Base-by-base conservation (phyloP, 2,329 filamentous ascomycete genomes). In the Thelonectria discophora region DNA sequence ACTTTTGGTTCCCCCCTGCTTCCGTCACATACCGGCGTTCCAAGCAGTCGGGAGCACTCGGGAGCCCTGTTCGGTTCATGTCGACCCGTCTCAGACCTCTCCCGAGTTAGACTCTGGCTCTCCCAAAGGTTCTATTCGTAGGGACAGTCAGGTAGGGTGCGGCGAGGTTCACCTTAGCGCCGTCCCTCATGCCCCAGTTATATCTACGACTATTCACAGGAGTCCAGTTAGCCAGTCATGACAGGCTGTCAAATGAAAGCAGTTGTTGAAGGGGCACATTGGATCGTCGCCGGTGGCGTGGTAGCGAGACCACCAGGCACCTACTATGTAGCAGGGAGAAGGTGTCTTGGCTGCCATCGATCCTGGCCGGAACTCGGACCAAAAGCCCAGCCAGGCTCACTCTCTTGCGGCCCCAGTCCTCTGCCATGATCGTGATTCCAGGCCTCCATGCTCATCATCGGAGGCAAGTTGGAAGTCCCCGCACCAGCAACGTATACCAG, bases 211-310 rank as follows among this genome's bases (percentile, higher is more conserved):
- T 7, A 30, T 30, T 5, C 27, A 30, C 27, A 30, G 9, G 27
- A 30, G 2, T 2, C 27, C 27, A 5, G 27, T 10, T 30, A 8
- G 9, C 5, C 27, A 30, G 27, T 30, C 27, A 30, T 30, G 27
- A 10, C 34, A 13, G 34, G 15, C 34, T 37, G 34, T 15, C 34
- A 60, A 42, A 60, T 51, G 58, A 60, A 55, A 37, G 34, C 34
- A 13, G 34, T 13, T 37, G 15, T 15, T 37, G 34, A 13, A 54
- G 30, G 54, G 40, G 27, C 45, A 43, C 45, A 21, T 21, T 30
- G 39, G 55, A 62, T 65, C 62, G 59, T 62, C 56, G 55, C 62
- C 55, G 52, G 50, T 51, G 45, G 49, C 54, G 52, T 54, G 62
- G 62, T 65, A 65, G 58, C 54, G 55, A 55, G 58, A 62, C 62